phyloP scores from a whole-genome alignment of 805 yeast species.

The Starmerella scarabaei region DNA sequence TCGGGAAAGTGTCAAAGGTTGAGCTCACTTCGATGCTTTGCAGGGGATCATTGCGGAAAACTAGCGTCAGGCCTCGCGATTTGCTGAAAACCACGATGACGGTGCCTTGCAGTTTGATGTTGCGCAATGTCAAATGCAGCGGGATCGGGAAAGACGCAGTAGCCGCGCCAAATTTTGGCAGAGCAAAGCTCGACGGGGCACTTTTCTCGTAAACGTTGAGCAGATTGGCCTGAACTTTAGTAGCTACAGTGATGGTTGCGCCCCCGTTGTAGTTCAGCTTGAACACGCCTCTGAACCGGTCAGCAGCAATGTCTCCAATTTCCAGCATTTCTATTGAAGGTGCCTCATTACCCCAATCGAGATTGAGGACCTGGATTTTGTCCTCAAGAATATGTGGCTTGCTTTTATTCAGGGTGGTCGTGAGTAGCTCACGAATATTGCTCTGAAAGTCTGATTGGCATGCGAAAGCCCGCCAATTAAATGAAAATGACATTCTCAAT shows the following conservation, averaged over 20 bases:
- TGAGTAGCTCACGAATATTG: conserved; percentile 39
- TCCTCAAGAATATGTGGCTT: conserved; percentile 52
- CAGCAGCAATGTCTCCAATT: conserved; percentile 66
- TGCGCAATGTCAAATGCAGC: conserved; percentile 57
- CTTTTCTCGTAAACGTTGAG: conserved; percentile 44
- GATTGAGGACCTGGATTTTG: conserved; percentile 50
- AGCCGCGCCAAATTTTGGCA: conserved; percentile 55
- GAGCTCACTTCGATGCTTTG: conserved; percentile 72
- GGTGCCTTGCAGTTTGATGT: conserved; percentile 62
- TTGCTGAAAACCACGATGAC: conserved; percentile 74
- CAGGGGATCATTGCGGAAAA: conserved; percentile 78
- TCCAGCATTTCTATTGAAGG: conserved; percentile 69
- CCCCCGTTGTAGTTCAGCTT: conserved; percentile 65
- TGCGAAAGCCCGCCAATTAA: conserved; percentile 65
- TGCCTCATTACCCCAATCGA: conserved; percentile 59
- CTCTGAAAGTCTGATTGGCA: conserved; percentile 54
- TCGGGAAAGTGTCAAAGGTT: conserved; percentile 75
- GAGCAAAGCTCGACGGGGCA: conserved; percentile 38
- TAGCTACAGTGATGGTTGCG: conserved; percentile 58
- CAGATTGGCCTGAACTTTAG: conserved; percentile 76
- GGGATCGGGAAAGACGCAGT: conserved; percentile 64
- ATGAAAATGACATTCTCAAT: conserved; percentile 54
- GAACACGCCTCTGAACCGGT: conserved; percentile 70
- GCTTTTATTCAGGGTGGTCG: conserved; percentile 59
- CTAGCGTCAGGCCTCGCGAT: conserved; percentile 71